A percentile compares a stretch with the other conserved stretches of the same genome.
Evolutionary conservation across 1,284 basidiomycete species (phyloP).

Genomic region (Trametes polyzona): DNA sequence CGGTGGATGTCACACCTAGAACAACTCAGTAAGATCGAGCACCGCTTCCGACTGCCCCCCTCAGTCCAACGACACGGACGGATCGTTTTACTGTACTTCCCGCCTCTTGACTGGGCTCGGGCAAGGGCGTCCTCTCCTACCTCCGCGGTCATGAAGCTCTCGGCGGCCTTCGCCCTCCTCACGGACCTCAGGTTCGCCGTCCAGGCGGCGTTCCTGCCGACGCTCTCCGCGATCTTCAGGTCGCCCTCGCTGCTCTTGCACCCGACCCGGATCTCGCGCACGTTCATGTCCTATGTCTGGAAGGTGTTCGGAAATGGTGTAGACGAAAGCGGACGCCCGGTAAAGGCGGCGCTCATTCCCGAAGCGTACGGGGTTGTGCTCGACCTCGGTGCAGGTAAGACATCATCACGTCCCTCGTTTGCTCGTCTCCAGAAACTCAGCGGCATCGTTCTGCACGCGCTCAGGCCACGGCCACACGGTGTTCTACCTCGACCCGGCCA

Average conservation of each 20-base stretch:
- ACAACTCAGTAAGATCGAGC: no score
- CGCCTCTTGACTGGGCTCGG: background rate
- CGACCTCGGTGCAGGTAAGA: slow-evolving; percentile 69
- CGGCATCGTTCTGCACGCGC: background rate
- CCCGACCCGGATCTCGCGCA: slow-evolving; percentile 50
- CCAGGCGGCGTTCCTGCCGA: slow-evolving; percentile 49
- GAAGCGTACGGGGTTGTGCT: slow-evolving; percentile 63
- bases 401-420: background rate
- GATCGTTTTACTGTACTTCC: no score
- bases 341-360: slow-evolving; percentile 56
- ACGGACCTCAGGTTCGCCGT: slow-evolving; percentile 46
- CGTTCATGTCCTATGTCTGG: slow-evolving; percentile 70
- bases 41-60: no score
- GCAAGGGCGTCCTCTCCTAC: background rate
- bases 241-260: slow-evolving; percentile 50
- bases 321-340: slow-evolving; percentile 46
- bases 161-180: slow-evolving; percentile 44
- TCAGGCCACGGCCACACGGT: slow-evolving; percentile 66
- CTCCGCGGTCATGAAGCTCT: slow-evolving; percentile 47
- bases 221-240: slow-evolving; percentile 45
- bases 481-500: slow-evolving; percentile 57
- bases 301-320: slow-evolving; percentile 49
- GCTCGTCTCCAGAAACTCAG: background rate
- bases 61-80: no score
- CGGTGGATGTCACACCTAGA: no score